Percentiles rank a stretch among this genome's conserved stretches.
Evolutionary conservation across 2,329 filamentous ascomycete genomes (phyloP).

Genomic region (Microcyclosporella mali): DNA sequence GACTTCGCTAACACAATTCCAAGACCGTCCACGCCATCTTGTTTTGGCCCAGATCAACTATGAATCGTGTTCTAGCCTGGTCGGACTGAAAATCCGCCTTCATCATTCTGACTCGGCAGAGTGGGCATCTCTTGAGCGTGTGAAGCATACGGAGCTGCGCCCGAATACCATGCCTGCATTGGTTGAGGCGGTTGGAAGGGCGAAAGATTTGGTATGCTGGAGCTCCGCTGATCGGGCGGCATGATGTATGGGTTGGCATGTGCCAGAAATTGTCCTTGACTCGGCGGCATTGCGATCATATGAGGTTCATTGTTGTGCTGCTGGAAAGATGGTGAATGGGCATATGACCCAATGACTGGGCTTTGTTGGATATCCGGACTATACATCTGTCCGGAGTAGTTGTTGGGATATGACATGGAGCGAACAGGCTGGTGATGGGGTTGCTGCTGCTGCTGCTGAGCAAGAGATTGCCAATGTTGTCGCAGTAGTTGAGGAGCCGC

Average conservation of each 20-base stretch:
- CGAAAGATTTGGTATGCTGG: neutral
- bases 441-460: slow-evolving; percentile 2
- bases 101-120: too few relatives aligned
- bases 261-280: neutral
- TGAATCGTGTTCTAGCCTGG: too few relatives aligned
- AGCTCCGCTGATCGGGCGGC: slow-evolving; percentile 3
- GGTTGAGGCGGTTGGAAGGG: neutral
- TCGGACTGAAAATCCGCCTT: too few relatives aligned
- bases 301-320: too few relatives aligned
- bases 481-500: slow-evolving; percentile 1
- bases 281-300: neutral
- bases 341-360: too few relatives aligned
- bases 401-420: slow-evolving; percentile 5
- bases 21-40: too few relatives aligned
- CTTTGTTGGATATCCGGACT: too few relatives aligned
- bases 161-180: slow-evolving; percentile 1
- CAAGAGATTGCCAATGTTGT: slow-evolving; percentile 3
- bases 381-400: neutral
- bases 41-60: too few relatives aligned
- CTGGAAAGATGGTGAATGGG: too few relatives aligned
- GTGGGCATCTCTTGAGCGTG: neutral
- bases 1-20: too few relatives aligned
- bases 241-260: neutral
- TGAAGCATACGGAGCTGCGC: neutral
- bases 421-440: slow-evolving; percentile 5